Base-by-base conservation (phyloP, 202 grass and related monocot species). In the Panicum hallii region DNA sequence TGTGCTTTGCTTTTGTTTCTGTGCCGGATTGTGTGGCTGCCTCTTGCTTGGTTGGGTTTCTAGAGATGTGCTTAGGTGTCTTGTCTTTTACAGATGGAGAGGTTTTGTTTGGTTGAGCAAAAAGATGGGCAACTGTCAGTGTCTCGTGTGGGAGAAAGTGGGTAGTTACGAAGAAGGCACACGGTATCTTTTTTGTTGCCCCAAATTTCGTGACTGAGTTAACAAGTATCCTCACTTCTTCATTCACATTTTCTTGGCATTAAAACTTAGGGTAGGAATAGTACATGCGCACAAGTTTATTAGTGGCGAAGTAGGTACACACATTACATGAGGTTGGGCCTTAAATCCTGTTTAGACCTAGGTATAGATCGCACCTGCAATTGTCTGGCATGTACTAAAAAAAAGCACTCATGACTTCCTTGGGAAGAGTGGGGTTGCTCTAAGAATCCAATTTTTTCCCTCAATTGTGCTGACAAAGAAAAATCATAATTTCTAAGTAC, bases 31-130 rank as follows among this genome's bases (percentile, higher is more conserved):
- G 83, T 72, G 67, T 54, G 45, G 75, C n/a, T 63, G 74, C 26
- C 5, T 17, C n/a, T 78, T 73, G 43, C 54, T 86, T 54, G n/a
- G 56, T 42, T 86, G 38, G 66, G 65, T 48, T 41, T 30, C 30
- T 45, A 26, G 69, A 86, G 34, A 73, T 26, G 56, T 54, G 44
- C 10, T 79, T 86, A 79, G 55, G 55, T 64, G 67, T 72, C 20
- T 54, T 70, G 42, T 78, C 83, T 76, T 79, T 62, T 53, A 72
- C 56, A 79, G 43, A 22, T 79, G 75, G 74, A 78, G 63, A 70
- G 14, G 14, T 64, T 86, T 79, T 79, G 34, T 63, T 63, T 53
- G 66, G 75, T 53, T 44, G 67, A 79, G 67, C 44, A 72, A 64
- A 79, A 79, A 16, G 67, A 43, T 64, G 13, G 16, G 11, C 55